A percentile compares a stretch with the other conserved stretches of the same genome.
Conservation (phyloP, 2,329 filamentous ascomycete species). For the Apiospora kogelbergensis region DNA sequence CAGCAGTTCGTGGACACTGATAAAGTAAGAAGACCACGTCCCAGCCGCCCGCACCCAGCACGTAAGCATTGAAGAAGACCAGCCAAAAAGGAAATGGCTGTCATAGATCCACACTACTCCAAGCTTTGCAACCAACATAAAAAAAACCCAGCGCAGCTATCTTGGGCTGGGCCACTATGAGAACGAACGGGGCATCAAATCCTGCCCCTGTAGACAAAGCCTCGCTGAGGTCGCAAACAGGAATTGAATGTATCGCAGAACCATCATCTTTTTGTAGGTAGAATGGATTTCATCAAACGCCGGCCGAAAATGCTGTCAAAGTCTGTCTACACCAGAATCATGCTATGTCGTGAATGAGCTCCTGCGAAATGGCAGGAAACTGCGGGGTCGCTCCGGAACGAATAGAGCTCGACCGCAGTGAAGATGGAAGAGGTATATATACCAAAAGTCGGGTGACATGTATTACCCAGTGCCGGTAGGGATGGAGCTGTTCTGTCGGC, state of each 20-base stretch:
- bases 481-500: slow-evolving; percentile 49
- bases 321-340: slow-evolving; percentile 27
- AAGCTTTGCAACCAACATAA: slow-evolving; percentile 21
- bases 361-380: not conserved
- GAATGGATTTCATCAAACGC: slow-evolving; percentile 26
- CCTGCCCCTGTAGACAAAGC: not conserved
- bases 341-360: slow-evolving; percentile 24
- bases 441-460: not conserved
- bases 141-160: not conserved
- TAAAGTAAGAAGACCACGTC: not conserved
- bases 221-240: slow-evolving; percentile 13
- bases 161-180: slow-evolving; percentile 16
- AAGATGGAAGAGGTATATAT: slow-evolving; percentile 16
- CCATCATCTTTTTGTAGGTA: slow-evolving; percentile 14
- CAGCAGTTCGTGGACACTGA: not conserved
- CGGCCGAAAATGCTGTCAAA: slow-evolving; percentile 31
- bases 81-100: slow-evolving; percentile 19
- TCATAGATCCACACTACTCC: slow-evolving; percentile 28
- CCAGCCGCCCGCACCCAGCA: not conserved
- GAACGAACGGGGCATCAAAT: slow-evolving; percentile 22
- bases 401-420: slow-evolving; percentile 21
- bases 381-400: not conserved
- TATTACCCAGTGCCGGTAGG: slow-evolving; percentile 44
- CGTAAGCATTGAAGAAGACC: slow-evolving; percentile 18
- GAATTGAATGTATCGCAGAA: slow-evolving; percentile 16